These are phyloP conservation scores for Lentinus brumalis DNA, from an alignment of 768 basidiomycete genomes.

Conservation along the genomic window DNA sequence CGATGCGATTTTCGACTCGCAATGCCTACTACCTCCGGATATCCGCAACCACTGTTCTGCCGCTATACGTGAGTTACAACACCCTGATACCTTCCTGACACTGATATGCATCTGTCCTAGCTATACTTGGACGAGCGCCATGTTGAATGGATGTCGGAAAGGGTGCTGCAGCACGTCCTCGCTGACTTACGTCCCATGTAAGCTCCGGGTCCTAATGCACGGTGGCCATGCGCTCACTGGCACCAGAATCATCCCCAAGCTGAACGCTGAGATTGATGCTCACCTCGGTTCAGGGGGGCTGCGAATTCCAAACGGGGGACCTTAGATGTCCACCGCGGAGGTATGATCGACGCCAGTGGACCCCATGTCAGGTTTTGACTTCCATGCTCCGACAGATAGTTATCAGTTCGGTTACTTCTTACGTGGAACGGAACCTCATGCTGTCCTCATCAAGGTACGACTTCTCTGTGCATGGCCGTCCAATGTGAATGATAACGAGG, in stretches of 20 bases:
- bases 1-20: slow-evolving; percentile 68
- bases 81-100: no score
- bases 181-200: slow-evolving; percentile 76
- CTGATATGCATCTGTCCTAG: slow-evolving; percentile 34
- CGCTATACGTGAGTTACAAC: slow-evolving; percentile 62
- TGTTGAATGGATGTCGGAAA: slow-evolving; percentile 89
- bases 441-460: slow-evolving; percentile 76
- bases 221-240: background rate
- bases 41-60: slow-evolving; percentile 71
- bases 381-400: slow-evolving; percentile 49
- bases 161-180: slow-evolving; percentile 76
- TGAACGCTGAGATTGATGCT: slow-evolving; percentile 58
- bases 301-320: slow-evolving; percentile 61
- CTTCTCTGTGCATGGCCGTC: background rate
- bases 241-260: slow-evolving; percentile 64
- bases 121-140: slow-evolving; percentile 89
- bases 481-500: background rate
- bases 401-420: slow-evolving; percentile 94
- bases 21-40: slow-evolving; percentile 86
- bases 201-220: slow-evolving; percentile 18
- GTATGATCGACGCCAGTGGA: slow-evolving; percentile 41
- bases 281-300: slow-evolving; percentile 43
- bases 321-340: slow-evolving; percentile 84
- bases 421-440: slow-evolving; percentile 79
- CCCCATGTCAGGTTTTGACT: background rate